phyloP scores from a whole-genome alignment of 2,329 filamentous ascomycete genomes.

The Apiospora koreana region DNA sequence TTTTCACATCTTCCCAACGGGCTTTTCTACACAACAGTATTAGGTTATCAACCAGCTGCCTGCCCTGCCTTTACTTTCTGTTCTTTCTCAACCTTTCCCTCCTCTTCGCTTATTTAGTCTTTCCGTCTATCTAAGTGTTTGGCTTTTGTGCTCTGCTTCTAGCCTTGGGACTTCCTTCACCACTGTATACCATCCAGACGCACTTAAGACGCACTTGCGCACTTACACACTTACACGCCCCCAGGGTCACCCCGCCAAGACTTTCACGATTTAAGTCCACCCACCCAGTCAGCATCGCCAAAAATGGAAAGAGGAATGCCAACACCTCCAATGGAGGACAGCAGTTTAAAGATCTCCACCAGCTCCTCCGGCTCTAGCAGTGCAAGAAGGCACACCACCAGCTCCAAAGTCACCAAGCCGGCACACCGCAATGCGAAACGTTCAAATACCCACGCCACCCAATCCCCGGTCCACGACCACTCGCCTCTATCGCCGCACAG shows the following conservation, averaged over 20 bases:
- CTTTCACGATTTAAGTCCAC: constrained; percentile 1
- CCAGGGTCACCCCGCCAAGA: background rate
- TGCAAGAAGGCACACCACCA: constrained; percentile 14
- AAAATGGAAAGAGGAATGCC: constrained; percentile 54
- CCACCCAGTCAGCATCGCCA: constrained; percentile 17
- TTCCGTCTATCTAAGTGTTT: constrained; percentile 6
- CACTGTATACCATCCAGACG: background rate
- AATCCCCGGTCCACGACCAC: constrained; percentile 39
- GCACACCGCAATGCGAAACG: constrained; percentile 54
- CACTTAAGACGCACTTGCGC: constrained; percentile 1
- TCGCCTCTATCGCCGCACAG: constrained; percentile 40
- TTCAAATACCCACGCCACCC: constrained; percentile 41
- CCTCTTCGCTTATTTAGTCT: constrained; percentile 17
- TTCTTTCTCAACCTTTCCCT: constrained; percentile 1
- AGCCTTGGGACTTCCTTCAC: background rate
- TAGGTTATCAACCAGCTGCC: background rate
- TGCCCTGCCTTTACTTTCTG: background rate
- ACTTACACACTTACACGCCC: background rate
- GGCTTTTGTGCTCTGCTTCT: background rate
- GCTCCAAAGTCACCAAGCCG: constrained; percentile 50
- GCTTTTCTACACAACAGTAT: background rate
- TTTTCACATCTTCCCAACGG: constrained; percentile 21
- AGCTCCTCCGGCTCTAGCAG: constrained; percentile 1
- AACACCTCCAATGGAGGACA: constrained; percentile 50
- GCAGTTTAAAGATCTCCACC: constrained; percentile 23